Evolutionary conservation across 202 grass and related monocot species (phyloP).

Genomic region (Schoenoplectus triqueter): DNA sequence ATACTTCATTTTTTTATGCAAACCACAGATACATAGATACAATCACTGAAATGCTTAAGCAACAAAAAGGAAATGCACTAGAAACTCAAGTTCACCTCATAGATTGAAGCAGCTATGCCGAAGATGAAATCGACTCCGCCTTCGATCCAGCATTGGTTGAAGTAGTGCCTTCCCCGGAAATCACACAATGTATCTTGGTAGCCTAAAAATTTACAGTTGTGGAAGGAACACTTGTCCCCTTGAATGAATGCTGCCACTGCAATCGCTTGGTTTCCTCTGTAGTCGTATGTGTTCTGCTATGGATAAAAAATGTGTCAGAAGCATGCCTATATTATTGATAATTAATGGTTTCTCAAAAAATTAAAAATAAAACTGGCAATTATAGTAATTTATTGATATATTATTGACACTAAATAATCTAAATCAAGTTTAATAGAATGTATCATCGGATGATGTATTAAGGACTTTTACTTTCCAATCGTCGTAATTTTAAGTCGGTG

Average conservation of each 20-base stretch:
- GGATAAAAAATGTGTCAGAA: not conserved
- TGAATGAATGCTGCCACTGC: conserved; percentile 52
- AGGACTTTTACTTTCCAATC: no score
- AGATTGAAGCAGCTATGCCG: conserved; percentile 62
- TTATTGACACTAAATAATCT: no score
- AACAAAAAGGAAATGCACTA: not conserved
- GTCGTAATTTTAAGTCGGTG: not conserved
- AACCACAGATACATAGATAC: not conserved
- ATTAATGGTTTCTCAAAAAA: no score
- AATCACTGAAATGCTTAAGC: not conserved
- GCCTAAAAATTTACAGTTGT: conserved; percentile 53
- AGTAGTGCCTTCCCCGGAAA: conserved; percentile 59
- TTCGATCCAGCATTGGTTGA: conserved; percentile 48
- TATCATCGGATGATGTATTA: no score
- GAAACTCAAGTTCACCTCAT: conserved; percentile 40
- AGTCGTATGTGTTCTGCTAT: conserved; percentile 51
- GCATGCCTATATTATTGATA: not conserved
- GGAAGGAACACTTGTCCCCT: conserved; percentile 62
- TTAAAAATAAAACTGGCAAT: no score
- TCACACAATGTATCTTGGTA: conserved; percentile 72
- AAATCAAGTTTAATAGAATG: no score
- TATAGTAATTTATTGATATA: no score
- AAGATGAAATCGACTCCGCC: conserved; percentile 77
- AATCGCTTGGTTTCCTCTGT: not conserved
- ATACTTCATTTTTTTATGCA: not conserved